Base-by-base conservation (phyloP, 2,329 filamentous ascomycete genomes). In the Trichoderma sp. region DNA sequence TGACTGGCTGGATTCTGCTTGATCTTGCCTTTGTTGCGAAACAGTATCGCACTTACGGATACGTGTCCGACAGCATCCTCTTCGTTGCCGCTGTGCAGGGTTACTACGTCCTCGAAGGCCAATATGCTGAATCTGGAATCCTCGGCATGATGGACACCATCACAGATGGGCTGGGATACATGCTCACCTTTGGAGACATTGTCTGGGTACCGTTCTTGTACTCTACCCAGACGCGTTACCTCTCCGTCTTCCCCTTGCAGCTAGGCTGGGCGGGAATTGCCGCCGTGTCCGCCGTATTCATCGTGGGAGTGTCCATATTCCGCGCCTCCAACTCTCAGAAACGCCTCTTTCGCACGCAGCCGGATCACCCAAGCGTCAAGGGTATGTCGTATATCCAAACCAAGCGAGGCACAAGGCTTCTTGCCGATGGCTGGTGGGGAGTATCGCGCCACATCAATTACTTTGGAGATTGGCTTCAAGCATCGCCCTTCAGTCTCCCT, bases 181-280 rank as follows among this genome's bases (percentile, higher is more conserved):
- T 98, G 95, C 87, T 98, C 15, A 86, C 91, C 3, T 97, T 97
- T 79, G 95, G 95, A 62, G 94, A 97, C 77, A 86, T 97, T 5
- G 92, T 91, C 74, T 97, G 95, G 95, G 88, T 97, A 0, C 95
- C 95, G 0, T 96, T 97, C 81, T 86, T 93, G 64, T 97, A 97
- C 85, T 92, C 89, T 21, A 86, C 93, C 24, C 94, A 97, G 81
- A 89, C 91, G 5, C 90, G 93, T 60, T 97, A 97, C 80, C 89
- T 98, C 3, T 88, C 93, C 1, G 87, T 92, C 9, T 92, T 96
- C 80, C 95, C 95, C 0, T 85, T 94, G 11, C 86, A 90, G 11
- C 88, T 98, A 3, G 93, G 93, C 3, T 82, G 87, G 67, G 76
- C 83, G 7, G 92, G 92, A 9, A 84, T 93, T 14, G 81, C 86